Percentiles rank a stretch among this genome's conserved stretches.
Conservation (phyloP, 2,329 filamentous ascomycete genomes). For the Aspergillus ustus region DNA sequence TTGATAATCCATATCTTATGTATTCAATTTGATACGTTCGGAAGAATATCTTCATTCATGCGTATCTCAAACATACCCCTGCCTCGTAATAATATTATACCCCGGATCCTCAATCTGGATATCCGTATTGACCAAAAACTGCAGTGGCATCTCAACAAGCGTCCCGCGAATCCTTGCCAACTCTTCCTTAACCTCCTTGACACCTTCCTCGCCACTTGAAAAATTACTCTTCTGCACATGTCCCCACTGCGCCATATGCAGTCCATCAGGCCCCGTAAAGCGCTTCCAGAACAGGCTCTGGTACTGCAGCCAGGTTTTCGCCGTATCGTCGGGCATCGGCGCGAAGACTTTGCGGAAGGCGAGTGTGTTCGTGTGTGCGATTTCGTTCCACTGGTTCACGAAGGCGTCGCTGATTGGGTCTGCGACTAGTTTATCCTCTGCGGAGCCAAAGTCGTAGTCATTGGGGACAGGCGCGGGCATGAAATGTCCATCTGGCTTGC, state of each 20-base stretch:
- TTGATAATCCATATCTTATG: too few relatives aligned
- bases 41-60: too few relatives aligned
- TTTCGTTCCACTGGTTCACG: not conserved
- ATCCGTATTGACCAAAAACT: not conserved
- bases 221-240: not conserved
- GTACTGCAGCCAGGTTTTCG: not conserved
- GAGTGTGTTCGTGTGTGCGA: not conserved
- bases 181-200: not conserved
- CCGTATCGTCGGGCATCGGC: not conserved
- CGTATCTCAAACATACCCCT: conserved; percentile 1
- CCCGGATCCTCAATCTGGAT: not conserved
- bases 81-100: not conserved
- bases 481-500: not conserved
- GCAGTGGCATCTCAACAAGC: conserved; percentile 2
- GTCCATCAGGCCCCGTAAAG: not conserved
- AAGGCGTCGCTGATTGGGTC: conserved; percentile 1
- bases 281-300: not conserved
- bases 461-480: not conserved
- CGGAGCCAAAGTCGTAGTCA: not conserved
- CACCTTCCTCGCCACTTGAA: not conserved
- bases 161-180: not conserved
- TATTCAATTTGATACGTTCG: too few relatives aligned
- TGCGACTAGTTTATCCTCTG: not conserved
- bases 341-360: not conserved
- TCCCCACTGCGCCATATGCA: not conserved